Conservation (phyloP, 169 alveolate genomes). For the Plasmodium gonderi region DNA sequence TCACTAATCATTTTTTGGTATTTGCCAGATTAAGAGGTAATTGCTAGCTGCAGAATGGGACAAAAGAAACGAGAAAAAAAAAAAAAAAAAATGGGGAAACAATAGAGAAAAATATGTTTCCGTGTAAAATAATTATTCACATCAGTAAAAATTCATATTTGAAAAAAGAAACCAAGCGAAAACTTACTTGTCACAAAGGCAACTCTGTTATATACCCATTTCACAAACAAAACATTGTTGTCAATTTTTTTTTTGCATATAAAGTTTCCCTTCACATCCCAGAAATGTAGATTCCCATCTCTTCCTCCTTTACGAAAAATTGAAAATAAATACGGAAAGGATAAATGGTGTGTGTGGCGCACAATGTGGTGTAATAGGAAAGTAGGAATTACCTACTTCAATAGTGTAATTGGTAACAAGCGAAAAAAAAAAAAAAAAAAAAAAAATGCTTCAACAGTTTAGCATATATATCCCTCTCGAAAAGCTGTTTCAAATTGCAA, state of each 20-base stretch:
- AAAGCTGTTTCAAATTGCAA: too few relatives aligned
- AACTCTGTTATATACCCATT: conserved; percentile 57
- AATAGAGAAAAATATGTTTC: neutral
- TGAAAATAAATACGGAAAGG: too few relatives aligned
- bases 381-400: too few relatives aligned
- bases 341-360: neutral
- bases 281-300: conserved; percentile 55
- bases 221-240: conserved; percentile 43
- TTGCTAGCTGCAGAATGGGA: conserved; percentile 44
- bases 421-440: too few relatives aligned
- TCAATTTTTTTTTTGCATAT: conserved; percentile 44
- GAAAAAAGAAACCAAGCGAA: neutral
- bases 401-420: too few relatives aligned
- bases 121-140: neutral
- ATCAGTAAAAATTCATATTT: neutral
- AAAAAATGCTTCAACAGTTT: too few relatives aligned
- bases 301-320: conserved; percentile 26
- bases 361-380: neutral
- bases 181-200: conserved; percentile 70
- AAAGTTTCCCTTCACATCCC: conserved; percentile 40
- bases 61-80: neutral
- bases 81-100: neutral
- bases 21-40: conserved; percentile 44
- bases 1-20: conserved; percentile 16
- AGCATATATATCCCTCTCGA: too few relatives aligned